Evolutionary conservation across 2,329 filamentous ascomycete genomes (phyloP).

Genomic region (Pseudogymnoascus sp.): DNA sequence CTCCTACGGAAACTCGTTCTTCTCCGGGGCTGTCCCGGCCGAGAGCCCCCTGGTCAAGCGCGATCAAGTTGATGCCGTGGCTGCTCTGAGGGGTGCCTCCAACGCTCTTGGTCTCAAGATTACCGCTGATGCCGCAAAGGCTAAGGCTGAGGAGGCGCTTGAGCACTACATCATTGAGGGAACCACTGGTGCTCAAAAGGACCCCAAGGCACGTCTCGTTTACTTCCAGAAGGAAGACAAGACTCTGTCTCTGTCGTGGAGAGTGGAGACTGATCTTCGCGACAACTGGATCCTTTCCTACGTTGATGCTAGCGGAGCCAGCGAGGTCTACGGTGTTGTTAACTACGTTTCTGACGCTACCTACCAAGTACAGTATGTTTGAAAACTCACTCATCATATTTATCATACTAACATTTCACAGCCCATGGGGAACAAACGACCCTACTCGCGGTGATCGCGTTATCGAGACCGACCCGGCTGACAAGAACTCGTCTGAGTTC

Average conservation of each 20-base stretch:
- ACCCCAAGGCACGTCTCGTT: conserved; percentile 46
- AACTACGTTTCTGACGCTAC: conserved; percentile 49
- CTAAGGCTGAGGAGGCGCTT: conserved; percentile 31
- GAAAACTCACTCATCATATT: conserved; percentile 9
- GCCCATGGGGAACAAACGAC: conserved; percentile 46
- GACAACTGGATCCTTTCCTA: conserved; percentile 53
- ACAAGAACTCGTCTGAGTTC: conserved; percentile 38
- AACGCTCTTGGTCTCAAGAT: conserved; percentile 16
- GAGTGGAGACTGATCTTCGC: conserved; percentile 48
- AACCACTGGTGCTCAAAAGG: conserved; percentile 39
- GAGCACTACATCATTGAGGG: conserved; percentile 39
- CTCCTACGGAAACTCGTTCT: conserved; percentile 46
- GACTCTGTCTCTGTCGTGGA: conserved; percentile 43
- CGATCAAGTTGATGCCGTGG: conserved; percentile 34
- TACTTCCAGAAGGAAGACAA: conserved; percentile 43
- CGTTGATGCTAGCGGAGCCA: conserved; percentile 38
- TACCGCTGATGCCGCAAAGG: conserved; percentile 30
- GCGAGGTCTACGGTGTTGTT: conserved; percentile 43
- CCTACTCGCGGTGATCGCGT: conserved; percentile 40
- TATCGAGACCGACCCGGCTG: conserved; percentile 41
- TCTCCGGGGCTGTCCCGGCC: conserved; percentile 36
- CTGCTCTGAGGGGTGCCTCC: conserved; percentile 32
- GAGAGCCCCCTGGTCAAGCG: conserved; percentile 34
- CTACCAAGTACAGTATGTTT: conserved; percentile 43
- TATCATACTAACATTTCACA: conserved; percentile 17